Conservation (phyloP, 345 rosid genomes). For the Durio zibethinus region DNA sequence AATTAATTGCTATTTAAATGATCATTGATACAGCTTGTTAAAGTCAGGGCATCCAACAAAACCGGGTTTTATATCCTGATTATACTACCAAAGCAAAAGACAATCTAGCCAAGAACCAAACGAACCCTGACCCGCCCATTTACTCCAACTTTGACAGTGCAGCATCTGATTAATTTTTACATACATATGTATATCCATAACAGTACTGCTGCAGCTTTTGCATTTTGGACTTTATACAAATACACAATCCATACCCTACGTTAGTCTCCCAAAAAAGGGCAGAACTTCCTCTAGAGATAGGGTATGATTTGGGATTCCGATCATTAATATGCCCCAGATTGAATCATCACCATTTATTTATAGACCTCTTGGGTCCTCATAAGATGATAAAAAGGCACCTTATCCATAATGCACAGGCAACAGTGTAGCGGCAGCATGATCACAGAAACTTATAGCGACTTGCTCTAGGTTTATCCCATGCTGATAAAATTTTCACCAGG, state of each 20-base stretch:
- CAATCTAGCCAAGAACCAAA: neutral
- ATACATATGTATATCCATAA: neutral
- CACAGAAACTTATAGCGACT: neutral
- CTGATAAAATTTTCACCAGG: neutral
- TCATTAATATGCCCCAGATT: neutral
- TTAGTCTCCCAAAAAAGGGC: neutral
- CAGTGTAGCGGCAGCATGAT: neutral
- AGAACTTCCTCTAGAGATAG: neutral
- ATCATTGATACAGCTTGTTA: neutral
- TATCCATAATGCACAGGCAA: neutral
- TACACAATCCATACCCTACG: neutral
- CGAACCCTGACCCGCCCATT: neutral
- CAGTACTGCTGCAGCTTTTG: neutral
- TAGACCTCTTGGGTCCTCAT: neutral
- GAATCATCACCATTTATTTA: neutral
- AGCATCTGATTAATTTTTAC: neutral
- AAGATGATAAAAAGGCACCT: slow-evolving; percentile 5
- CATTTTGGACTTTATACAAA: neutral
- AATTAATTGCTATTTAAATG: neutral
- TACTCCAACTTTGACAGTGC: neutral
- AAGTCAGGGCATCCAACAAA: neutral
- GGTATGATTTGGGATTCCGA: neutral
- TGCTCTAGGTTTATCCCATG: neutral
- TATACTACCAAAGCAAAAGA: neutral
- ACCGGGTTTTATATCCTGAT: neutral